Percentiles rank a stretch among this genome's conserved stretches.
phyloP scores from a whole-genome alignment of 805 yeast species.

The Huiozyma naganishii region DNA sequence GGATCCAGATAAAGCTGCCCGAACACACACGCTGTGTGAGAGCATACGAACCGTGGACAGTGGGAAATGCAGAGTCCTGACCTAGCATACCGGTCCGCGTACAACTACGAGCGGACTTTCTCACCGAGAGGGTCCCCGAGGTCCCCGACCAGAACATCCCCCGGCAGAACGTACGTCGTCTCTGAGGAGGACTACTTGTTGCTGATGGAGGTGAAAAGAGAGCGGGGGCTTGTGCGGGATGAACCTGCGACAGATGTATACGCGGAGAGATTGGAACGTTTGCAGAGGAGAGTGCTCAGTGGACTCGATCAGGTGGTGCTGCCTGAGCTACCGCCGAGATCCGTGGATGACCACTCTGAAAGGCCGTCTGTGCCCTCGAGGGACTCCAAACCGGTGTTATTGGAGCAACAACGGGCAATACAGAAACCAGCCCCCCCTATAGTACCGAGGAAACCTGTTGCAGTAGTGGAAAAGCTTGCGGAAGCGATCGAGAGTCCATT shows the following conservation, averaged over 20 bases:
- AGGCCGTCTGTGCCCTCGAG: neutral
- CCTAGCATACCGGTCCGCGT: slow-evolving; percentile 22
- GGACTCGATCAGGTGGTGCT: no score
- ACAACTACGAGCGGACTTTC: slow-evolving; percentile 23
- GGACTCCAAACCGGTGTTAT: neutral
- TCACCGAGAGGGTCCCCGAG: slow-evolving; percentile 15
- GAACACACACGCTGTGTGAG: no score
- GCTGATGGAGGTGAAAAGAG: slow-evolving; percentile 13
- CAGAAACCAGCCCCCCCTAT: no score
- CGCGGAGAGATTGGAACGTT: slow-evolving; percentile 1
- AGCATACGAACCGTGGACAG: no score
- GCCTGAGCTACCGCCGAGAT: neutral
- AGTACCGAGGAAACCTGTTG: no score
- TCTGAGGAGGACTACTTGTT: slow-evolving; percentile 24
- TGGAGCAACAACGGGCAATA: neutral
- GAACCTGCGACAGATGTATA: neutral
- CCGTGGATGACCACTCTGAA: neutral
- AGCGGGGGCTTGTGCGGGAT: neutral
- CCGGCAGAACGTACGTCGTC: slow-evolving; percentile 9
- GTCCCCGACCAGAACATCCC: neutral
- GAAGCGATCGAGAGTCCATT: neutral
- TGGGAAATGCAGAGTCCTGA: no score
- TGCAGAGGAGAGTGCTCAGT: neutral
- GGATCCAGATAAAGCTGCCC: no score
- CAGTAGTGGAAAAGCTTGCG: neutral